Conservation (phyloP, 331 rosid genomes). For the Erythrophleum ivorense region DNA sequence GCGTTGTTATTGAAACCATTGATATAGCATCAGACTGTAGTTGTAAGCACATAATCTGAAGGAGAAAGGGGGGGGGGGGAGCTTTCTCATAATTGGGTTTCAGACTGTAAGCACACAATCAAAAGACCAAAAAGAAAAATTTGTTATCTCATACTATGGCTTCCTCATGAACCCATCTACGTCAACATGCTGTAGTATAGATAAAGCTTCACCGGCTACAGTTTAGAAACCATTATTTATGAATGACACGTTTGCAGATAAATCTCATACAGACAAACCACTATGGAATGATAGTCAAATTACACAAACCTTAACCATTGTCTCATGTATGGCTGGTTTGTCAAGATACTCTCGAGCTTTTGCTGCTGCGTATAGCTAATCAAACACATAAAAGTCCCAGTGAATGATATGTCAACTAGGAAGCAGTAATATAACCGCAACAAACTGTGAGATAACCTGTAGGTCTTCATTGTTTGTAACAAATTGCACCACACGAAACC, state of each 20-base stretch:
- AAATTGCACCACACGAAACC: slow-evolving; percentile 99
- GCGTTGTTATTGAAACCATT: neutral
- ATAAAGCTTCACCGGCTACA: slow-evolving; percentile 31
- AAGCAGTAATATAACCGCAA: slow-evolving; percentile 38
- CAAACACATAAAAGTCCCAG: slow-evolving; percentile 53
- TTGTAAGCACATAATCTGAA: neutral
- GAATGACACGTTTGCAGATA: slow-evolving; percentile 17
- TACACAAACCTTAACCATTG: slow-evolving; percentile 95
- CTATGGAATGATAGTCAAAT: slow-evolving; percentile 24
- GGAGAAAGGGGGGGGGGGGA: too few species aligned
- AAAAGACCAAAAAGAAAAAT: neutral
- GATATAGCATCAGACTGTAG: neutral
- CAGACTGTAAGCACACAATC: neutral
- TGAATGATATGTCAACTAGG: slow-evolving; percentile 40
- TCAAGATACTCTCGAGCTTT: slow-evolving; percentile 98
- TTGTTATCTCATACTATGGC: slow-evolving; percentile 1
- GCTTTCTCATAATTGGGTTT: neutral
- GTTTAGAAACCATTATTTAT: slow-evolving; percentile 33
- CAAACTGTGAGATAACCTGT: slow-evolving; percentile 69
- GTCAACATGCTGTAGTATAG: slow-evolving; percentile 15
- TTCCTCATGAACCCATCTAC: neutral
- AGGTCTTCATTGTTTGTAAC: slow-evolving; percentile 98
- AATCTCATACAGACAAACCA: slow-evolving; percentile 7
- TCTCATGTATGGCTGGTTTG: slow-evolving; percentile 98
- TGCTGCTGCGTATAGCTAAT: slow-evolving; percentile 94